Conservation (phyloP, 2,329 filamentous ascomycete genomes). For the Ophidiomyces ophidiicola region DNA sequence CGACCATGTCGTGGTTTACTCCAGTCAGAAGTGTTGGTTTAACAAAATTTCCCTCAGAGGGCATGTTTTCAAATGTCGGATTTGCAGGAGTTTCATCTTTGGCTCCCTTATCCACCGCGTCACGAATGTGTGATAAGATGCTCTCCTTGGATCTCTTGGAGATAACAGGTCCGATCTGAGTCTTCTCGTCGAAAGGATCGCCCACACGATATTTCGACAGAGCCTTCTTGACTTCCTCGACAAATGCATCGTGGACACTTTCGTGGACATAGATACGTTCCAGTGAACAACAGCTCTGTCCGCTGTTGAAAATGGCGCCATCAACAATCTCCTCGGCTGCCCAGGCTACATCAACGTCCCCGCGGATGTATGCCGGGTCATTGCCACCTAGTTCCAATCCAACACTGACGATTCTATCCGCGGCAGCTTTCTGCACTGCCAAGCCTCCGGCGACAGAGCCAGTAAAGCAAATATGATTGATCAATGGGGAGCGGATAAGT, state of each 20-base stretch:
- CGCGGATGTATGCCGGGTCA: constrained; percentile 79
- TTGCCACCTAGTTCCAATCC: constrained; percentile 90
- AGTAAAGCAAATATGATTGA: constrained; percentile 82
- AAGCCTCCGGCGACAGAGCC: constrained; percentile 82
- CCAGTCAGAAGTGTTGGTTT: constrained; percentile 69
- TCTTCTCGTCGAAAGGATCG: constrained; percentile 68
- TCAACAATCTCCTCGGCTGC: constrained; percentile 90
- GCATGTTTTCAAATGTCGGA: constrained; percentile 58
- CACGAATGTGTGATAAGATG: constrained; percentile 67
- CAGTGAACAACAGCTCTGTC: constrained; percentile 91
- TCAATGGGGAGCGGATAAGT: constrained; percentile 61
- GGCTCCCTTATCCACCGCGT: constrained; percentile 73
- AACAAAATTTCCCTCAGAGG: constrained; percentile 75
- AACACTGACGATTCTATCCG: constrained; percentile 72
- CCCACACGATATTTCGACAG: constrained; percentile 72
- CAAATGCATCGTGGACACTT: constrained; percentile 69
- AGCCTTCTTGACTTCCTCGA: constrained; percentile 66
- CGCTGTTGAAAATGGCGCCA: constrained; percentile 92
- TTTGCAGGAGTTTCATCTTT: constrained; percentile 75
- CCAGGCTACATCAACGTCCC: constrained; percentile 80
- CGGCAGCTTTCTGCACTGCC: constrained; percentile 70
- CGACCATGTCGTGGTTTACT: constrained; percentile 68
- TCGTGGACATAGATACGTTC: constrained; percentile 87
- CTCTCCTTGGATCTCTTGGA: constrained; percentile 64
- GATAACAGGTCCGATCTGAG: constrained; percentile 78